Evolutionary conservation across 495 filamentous ascomycete species (phyloP).

Genomic region (Penicillium macrosclerotiorum): DNA sequence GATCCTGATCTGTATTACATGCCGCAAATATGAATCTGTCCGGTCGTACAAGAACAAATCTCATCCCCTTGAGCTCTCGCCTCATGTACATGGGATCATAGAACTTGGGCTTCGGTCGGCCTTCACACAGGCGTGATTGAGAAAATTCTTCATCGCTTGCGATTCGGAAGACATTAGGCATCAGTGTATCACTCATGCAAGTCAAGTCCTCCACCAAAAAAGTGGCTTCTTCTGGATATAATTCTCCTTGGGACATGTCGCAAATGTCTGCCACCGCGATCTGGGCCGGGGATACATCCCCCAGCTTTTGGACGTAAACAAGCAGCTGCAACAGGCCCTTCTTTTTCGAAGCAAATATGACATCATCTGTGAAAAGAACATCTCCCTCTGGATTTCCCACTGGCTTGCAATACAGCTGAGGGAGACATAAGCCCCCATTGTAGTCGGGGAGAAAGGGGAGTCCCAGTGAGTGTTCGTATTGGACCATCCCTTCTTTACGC

Average conservation of each 20-base stretch:
- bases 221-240: constrained; percentile 12
- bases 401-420: constrained; percentile 32
- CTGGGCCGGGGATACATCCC: constrained; percentile 6
- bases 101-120: constrained; percentile 16
- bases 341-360: constrained; percentile 17
- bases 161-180: constrained; percentile 11
- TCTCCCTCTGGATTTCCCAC: background rate
- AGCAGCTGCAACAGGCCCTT: constrained; percentile 26
- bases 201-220: constrained; percentile 14
- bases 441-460: constrained; percentile 31
- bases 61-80: constrained; percentile 10
- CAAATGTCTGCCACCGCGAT: constrained; percentile 11
- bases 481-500: constrained; percentile 26
- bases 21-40: constrained; percentile 29
- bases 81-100: constrained; percentile 19
- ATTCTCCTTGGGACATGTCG: constrained; percentile 13
- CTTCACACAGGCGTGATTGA: constrained; percentile 16
- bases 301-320: constrained; percentile 13
- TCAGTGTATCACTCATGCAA: background rate
- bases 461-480: constrained; percentile 21
- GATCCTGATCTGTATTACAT: constrained; percentile 13
- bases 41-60: constrained; percentile 22
- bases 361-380: constrained; percentile 27
- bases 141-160: constrained; percentile 24
- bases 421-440: constrained; percentile 29